Conservation (phyloP, 139 green algal species). For the Medakamo hakoo region DNA sequence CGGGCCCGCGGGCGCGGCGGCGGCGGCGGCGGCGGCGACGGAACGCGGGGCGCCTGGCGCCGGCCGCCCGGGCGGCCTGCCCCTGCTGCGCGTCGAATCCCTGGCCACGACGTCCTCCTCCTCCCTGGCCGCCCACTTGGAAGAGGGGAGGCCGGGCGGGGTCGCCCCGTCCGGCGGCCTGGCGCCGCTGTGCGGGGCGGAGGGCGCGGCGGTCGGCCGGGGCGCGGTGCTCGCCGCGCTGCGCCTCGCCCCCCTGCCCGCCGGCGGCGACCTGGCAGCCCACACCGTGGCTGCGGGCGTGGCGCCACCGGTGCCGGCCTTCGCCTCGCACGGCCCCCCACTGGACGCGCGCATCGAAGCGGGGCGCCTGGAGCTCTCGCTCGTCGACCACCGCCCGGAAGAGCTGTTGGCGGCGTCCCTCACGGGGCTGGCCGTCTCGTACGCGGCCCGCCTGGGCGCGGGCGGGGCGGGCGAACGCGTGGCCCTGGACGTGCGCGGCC, state of each 20-base stretch:
- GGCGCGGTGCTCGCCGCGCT: not conserved
- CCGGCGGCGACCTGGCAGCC: conserved; percentile 1
- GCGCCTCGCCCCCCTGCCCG: not conserved
- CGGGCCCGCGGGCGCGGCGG: no score
- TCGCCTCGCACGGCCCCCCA: no score
- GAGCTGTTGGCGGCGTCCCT: conserved; percentile 50
- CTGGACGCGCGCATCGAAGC: conserved; percentile 15
- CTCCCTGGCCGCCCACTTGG: not conserved
- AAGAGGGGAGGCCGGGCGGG: not conserved
- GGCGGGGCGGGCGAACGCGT: not conserved
- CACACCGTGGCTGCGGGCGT: no score
- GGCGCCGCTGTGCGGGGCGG: not conserved
- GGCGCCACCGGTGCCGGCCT: no score
- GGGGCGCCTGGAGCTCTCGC: conserved; percentile 36
- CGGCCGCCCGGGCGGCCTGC: not conserved
- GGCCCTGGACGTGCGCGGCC: not conserved
- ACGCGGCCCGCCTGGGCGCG: not conserved
- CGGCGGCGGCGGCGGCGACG: no score
- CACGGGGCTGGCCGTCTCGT: not conserved
- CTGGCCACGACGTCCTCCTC: not conserved
- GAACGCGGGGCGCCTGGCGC: no score
- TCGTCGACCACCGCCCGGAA: conserved; percentile 53
- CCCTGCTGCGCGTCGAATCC: not conserved
- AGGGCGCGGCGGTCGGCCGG: not conserved
- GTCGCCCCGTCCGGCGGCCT: no score